Conservation (phyloP, 805 yeast genomes). For the Lachancea lanzarotensis region DNA sequence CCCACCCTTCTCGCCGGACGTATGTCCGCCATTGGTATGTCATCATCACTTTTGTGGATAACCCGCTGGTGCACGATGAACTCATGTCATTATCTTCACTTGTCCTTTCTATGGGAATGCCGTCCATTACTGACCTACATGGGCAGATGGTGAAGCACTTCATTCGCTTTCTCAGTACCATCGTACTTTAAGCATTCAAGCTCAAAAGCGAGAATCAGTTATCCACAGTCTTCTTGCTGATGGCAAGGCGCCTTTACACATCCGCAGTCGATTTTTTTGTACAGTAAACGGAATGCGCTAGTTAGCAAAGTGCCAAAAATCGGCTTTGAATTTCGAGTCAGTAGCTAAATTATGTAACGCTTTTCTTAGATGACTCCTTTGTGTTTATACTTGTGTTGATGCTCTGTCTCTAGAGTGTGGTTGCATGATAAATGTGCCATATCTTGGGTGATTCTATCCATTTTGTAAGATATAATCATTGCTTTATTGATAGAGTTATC, state of each 20-base stretch:
- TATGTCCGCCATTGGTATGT: background rate
- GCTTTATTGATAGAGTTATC: no score
- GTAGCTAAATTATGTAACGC: background rate
- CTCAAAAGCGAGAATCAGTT: background rate
- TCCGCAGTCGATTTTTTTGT: constrained; percentile 1
- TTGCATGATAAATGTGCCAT: no score
- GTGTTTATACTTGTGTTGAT: no score
- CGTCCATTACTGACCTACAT: background rate
- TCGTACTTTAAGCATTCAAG: background rate
- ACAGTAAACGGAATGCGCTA: background rate
- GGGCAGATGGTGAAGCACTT: background rate
- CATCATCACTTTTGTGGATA: no score
- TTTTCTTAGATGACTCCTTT: constrained; percentile 3
- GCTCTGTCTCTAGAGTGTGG: no score
- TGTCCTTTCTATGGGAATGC: background rate
- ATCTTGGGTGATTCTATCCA: no score
- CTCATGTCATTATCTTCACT: background rate
- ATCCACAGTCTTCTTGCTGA: background rate
- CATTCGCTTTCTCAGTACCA: background rate
- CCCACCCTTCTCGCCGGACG: background rate
- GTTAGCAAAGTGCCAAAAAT: background rate
- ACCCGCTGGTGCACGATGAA: background rate
- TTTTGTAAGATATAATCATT: no score
- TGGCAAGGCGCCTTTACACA: background rate
- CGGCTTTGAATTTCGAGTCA: background rate